Conservation (phyloP, 2,329 filamentous ascomycete genomes). For the Paecilomyces niveus region DNA sequence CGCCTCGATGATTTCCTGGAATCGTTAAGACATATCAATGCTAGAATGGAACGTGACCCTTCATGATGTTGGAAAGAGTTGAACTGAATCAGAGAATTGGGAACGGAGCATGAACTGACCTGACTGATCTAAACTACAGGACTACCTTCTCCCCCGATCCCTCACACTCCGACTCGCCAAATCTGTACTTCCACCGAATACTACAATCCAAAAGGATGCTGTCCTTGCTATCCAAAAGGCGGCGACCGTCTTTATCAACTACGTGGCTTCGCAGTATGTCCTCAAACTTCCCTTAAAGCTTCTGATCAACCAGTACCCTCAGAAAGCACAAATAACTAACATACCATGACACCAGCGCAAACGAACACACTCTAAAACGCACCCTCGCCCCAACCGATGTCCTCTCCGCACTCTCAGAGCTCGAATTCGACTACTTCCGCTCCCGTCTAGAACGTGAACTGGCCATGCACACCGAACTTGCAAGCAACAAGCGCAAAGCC, state of each 20-base stretch:
- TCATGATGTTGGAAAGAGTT: not conserved
- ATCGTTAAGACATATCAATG: too few relatives aligned
- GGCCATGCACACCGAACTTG: slow-evolving; percentile 36
- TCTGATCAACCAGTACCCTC: not conserved
- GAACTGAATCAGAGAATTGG: too few relatives aligned
- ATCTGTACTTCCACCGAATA: slow-evolving; percentile 57
- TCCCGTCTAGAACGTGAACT: slow-evolving; percentile 54
- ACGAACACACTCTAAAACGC: slow-evolving; percentile 56
- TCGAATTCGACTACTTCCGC: slow-evolving; percentile 55
- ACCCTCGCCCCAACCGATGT: slow-evolving; percentile 57
- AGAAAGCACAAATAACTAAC: slow-evolving; percentile 3
- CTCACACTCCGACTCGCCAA: slow-evolving; percentile 57
- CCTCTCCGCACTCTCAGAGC: slow-evolving; percentile 51
- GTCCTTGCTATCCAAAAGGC: slow-evolving; percentile 58
- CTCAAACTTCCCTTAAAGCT: slow-evolving; percentile 1
- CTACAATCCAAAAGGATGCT: slow-evolving; percentile 59
- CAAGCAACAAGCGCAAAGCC: slow-evolving; percentile 26
- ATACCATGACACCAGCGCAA: slow-evolving; percentile 40
- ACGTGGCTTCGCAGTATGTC: slow-evolving; percentile 52
- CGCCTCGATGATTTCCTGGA: too few relatives aligned
- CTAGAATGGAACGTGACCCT: not conserved
- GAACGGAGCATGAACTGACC: not conserved
- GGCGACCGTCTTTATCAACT: slow-evolving; percentile 61
- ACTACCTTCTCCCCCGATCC: slow-evolving; percentile 56
- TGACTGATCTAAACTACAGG: slow-evolving; percentile 29